Percentiles rank a stretch among this genome's conserved stretches.
phyloP scores from a whole-genome alignment of 2,329 filamentous ascomycete genomes.

The Incumbomyces lentus region DNA sequence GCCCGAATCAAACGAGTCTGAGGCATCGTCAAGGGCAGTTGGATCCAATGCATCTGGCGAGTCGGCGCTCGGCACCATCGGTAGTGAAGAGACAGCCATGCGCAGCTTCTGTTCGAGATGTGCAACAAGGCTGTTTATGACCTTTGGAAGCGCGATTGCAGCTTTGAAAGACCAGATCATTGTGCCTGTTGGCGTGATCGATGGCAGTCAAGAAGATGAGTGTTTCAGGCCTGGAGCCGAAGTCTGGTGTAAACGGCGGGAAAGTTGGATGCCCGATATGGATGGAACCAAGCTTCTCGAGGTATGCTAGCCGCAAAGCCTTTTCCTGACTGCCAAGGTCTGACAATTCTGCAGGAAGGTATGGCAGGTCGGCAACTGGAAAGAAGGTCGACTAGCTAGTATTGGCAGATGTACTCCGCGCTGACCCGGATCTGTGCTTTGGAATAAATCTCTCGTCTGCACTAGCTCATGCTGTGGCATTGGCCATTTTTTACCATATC shows the following conservation, averaged over 20 bases:
- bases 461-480: too few species aligned
- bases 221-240: neutral
- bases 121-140: neutral
- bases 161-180: neutral
- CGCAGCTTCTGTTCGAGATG: neutral
- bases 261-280: conserved; percentile 1
- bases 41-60: neutral
- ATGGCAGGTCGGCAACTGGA: too few species aligned
- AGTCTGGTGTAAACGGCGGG: neutral
- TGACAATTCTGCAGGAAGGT: neutral
- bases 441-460: too few species aligned
- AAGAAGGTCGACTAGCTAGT: too few species aligned
- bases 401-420: too few species aligned
- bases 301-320: neutral
- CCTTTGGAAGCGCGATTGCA: neutral
- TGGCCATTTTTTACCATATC: too few species aligned
- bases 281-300: neutral
- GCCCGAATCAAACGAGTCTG: neutral
- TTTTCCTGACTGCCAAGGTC: neutral
- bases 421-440: too few species aligned
- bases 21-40: neutral
- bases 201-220: neutral
- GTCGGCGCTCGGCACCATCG: neutral
- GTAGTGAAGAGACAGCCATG: neutral
- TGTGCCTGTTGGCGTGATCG: neutral